Conservation (phyloP, 768 basidiomycete genomes). For the Pulveroboletus sp. region DNA sequence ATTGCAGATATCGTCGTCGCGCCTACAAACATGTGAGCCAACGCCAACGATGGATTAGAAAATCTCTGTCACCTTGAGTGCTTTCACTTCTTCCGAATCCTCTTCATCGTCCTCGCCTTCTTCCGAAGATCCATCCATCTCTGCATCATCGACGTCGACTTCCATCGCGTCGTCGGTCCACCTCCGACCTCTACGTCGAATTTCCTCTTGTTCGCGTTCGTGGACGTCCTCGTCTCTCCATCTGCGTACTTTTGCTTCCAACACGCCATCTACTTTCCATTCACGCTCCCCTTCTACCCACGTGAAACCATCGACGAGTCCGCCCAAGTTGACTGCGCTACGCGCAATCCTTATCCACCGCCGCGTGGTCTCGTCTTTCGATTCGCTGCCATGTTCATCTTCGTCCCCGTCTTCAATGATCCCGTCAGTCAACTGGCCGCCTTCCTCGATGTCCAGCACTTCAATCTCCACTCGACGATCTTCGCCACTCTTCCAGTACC, state of each 20-base stretch:
- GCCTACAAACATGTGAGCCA: conserved; percentile 40
- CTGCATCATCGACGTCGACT: conserved; percentile 53
- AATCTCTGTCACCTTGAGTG: conserved; percentile 64
- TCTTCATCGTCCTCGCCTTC: conserved; percentile 53
- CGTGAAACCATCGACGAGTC: conserved; percentile 69
- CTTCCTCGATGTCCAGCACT: conserved; percentile 62
- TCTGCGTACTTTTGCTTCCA: conserved; percentile 60
- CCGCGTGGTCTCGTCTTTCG: conserved; percentile 38
- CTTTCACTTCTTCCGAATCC: conserved; percentile 69
- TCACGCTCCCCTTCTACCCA: conserved; percentile 55
- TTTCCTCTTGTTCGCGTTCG: conserved; percentile 66
- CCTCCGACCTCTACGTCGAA: conserved; percentile 52
- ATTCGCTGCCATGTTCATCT: conserved; percentile 30
- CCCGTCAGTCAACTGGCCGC: conserved; percentile 60
- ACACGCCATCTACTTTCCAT: conserved; percentile 60
- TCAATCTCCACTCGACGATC: conserved; percentile 70
- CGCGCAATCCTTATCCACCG: conserved; percentile 78
- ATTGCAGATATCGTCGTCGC: conserved; percentile 68
- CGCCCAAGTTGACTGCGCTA: conserved; percentile 61
- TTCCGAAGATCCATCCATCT: conserved; percentile 42
- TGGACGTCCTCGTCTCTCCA: conserved; percentile 70
- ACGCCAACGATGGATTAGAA: not conserved
- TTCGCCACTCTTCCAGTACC: conserved; percentile 86
- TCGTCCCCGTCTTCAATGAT: conserved; percentile 77
- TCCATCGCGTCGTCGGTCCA: conserved; percentile 72